Base-by-base conservation (phyloP, 2,329 filamentous ascomycete genomes). In the Hypoxylon sp. region DNA sequence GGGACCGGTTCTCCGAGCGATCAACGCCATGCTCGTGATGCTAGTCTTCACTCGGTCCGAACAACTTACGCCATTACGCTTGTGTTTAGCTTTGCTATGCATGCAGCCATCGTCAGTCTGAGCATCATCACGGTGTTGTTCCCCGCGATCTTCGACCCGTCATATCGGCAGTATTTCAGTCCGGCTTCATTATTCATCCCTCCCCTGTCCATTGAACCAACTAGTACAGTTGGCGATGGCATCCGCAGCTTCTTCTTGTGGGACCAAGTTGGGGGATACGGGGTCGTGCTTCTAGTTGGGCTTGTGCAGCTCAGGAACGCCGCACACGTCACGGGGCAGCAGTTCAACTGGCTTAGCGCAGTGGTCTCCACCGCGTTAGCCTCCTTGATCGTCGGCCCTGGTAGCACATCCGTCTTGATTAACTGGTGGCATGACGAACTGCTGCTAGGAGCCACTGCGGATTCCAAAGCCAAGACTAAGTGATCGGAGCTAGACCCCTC, bases 181-280 rank as follows among this genome's bases (percentile, higher is more conserved):
- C 46, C 46, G 22, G 11, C 27, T 27, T 50, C 46, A 14, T 14
- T 50, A 31, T 27, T 31, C 13, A 31, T 50, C 22, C 46, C 46
- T 27, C 46, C 46, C 22, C 10, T 50, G 22, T 27, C 46, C 14
- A 25, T 50, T 3, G 46, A 27, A 17, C 5, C 22, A n/a, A 17
- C 22, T 8, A 27, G 30, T 13, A 50, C 46, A 50, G 22, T 31
- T 3, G 46, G 46, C 27, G 46, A 50, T 30, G 46, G 46, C 22
- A 50, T 50, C 20, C 27, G 46, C 3, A 50, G 46, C 46, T 50
- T 50, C 17, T 27, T 50, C 22, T 27, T 50, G 22, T 50, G 46
- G 46, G 46, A 50, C 17, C 46, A 50, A 17, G 22, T 50, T n/a
- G 22, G 22, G 8, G 46, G 46, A 50, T 50, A 27, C n/a, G 8